Evolutionary conservation across 1,284 basidiomycete genomes (phyloP), one percentile per base, ranked within the genome.

Genomic region (Sanghuangporus sanghuang): DNA sequence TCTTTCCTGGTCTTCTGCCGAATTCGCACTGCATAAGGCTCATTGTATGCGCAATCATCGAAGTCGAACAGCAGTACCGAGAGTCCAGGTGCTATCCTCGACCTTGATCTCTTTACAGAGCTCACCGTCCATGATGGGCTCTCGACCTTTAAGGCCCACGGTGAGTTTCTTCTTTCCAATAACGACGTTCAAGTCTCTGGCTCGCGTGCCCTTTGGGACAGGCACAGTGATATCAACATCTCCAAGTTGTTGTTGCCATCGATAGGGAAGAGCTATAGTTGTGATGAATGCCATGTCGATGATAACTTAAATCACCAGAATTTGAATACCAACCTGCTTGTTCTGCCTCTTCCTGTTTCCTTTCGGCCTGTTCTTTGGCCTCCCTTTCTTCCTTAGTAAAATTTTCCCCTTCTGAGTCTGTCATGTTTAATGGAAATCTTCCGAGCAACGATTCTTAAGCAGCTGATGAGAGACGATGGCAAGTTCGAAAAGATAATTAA

Each of bases 61-160:
- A 57, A 32, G 55, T 67, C 63, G 50, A 32, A n/a, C 11, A 48
- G 40, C 0, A 87, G 64, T 68, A 96, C 96, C 90, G 49, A 99
- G 74, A 4, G 93, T 95, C 97, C 97, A 99, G 21, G 95, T 98
- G 67, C 95, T 97, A 61, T 99, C 97, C 66, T 98, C 97, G 57
- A 95, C 80, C 71, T 95, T 95, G 78, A 99, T 90, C 64, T 96
- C 94, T 70, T 91, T 90, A 76, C 93, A 95, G 32, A 99, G 82
- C 66, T 96, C 90, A n/a, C 97, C 97, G 36, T 86, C 83, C 71
- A 97, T 73, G 71, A 98, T 93, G 32, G 87, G 84, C 35, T 93
- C 90, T 67, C 90, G 80, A 21, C 91, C 91, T 76, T 97, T 98
- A 59, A 98, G 75, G 6, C 88, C 92, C 3, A 97, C 87, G 68